A percentile compares a stretch with the other conserved stretches of the same genome.
phyloP scores from a whole-genome alignment of 768 basidiomycete species.

The Boletus insuetus region DNA sequence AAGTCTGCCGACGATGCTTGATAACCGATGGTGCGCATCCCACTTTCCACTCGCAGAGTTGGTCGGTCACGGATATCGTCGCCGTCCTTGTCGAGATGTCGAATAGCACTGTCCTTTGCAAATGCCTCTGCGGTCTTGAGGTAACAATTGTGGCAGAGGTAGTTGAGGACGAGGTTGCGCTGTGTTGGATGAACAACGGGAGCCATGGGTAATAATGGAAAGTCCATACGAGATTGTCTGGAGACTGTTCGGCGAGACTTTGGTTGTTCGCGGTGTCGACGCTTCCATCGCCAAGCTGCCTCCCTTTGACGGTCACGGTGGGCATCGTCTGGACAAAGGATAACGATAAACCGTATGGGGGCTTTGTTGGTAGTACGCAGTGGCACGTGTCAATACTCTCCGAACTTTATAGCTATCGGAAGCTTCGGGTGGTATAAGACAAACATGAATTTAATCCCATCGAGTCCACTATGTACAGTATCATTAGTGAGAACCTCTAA shows the following conservation, averaged over 20 bases:
- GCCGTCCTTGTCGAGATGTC: slow-evolving; percentile 66
- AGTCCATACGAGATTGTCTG: slow-evolving; percentile 44
- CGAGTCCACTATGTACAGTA: neutral
- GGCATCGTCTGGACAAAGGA: slow-evolving; percentile 16
- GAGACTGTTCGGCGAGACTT: slow-evolving; percentile 32
- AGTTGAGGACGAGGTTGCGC: slow-evolving; percentile 72
- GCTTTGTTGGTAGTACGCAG: neutral
- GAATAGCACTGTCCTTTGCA: slow-evolving; percentile 56
- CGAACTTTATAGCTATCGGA: neutral
- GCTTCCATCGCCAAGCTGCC: slow-evolving; percentile 4
- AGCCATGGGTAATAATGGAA: neutral
- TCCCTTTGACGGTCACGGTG: slow-evolving; percentile 17
- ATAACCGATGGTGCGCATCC: neutral
- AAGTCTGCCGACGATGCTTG: slow-evolving; percentile 25
- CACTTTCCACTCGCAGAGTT: slow-evolving; percentile 20
- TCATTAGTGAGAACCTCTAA: neutral
- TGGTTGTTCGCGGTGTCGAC: slow-evolving; percentile 18
- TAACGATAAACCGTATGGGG: neutral
- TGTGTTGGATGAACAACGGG: slow-evolving; percentile 26
- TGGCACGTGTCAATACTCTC: slow-evolving; percentile 15
- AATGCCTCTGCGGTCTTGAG: slow-evolving; percentile 71
- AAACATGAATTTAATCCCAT: neutral
- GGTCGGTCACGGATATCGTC: slow-evolving; percentile 46
- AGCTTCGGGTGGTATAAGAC: neutral
- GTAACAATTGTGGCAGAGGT: slow-evolving; percentile 72